Evolutionary conservation across 1,284 basidiomycete species (phyloP), one percentile per base, ranked within the genome.

Genomic region (Veloporphyrellus conicus): DNA sequence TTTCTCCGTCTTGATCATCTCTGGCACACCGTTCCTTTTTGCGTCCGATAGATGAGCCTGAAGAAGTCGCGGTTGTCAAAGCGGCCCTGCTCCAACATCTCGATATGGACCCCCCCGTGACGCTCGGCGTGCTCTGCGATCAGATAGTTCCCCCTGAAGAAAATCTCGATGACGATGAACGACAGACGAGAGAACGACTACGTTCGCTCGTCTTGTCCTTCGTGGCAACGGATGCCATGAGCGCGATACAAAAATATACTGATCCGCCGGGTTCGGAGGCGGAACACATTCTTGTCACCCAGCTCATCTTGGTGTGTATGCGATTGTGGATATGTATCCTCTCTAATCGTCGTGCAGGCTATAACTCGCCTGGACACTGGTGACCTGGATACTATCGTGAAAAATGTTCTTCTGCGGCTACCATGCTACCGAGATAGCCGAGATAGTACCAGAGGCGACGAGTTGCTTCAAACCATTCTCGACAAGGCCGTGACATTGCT

Each of bases 91-190:
- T 74, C 4, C 71, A 77, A 54, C 84, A 87, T 58, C 71, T 87
- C 43, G 75, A 82, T 44, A 71, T 84, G 70, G 80, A 84, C 53
- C 71, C 81, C 3, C 68, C 67, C 14, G 71, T 78, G 22, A 82
- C 83, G 1, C 67, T 87, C 6, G 74, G 77, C 40, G 84, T 87
- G 7, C 69, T 87, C 4, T 84, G 78, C 57, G 84, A 87, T 59
- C 84, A 87, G 60, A 70, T 85, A 34, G 59, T 75, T 3, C 76
- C 76, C 4, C 59, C 68, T 1, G 74, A 77, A 43, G 79, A 78
- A 32, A 62, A 69, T 14, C 52, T 72, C 54, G 78, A 82, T 46
- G 76, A 78, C 19, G 81, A 82, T 41, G 84, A 84, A 52, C 69
- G 71, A 57, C 66, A 60, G n/a, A 78, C 78, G 38, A 73, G 82